These are phyloP conservation scores for Liriodendron chinense DNA, from an alignment of 164 flowering plant genomes.

Conservation along the genomic window DNA sequence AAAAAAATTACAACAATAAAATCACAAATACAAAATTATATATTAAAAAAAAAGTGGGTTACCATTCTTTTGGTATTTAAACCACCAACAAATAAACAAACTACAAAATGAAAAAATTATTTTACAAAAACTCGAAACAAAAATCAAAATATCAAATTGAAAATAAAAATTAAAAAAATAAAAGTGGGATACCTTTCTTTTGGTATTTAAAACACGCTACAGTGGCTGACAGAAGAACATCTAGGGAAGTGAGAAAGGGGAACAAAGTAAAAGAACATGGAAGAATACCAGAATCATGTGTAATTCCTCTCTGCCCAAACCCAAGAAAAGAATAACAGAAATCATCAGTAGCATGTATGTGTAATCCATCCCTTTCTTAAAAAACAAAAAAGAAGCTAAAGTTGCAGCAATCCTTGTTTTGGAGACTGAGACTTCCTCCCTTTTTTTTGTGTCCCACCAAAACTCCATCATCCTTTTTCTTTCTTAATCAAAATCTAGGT, in stretches of 20 bases:
- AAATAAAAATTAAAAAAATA: too few species aligned
- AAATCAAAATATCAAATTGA: too few species aligned
- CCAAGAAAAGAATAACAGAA: slow-evolving; percentile 58
- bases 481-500: slow-evolving; percentile 16
- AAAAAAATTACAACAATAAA: too few species aligned
- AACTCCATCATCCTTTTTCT: slow-evolving; percentile 1
- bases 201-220: slow-evolving; percentile 13
- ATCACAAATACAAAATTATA: neutral
- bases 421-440: slow-evolving; percentile 59
- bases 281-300: slow-evolving; percentile 47
- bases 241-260: slow-evolving; percentile 85
- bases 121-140: too few species aligned
- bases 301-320: slow-evolving; percentile 43
- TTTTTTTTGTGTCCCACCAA: slow-evolving; percentile 10
- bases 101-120: too few species aligned
- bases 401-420: slow-evolving; percentile 63
- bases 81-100: neutral
- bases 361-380: slow-evolving; percentile 16
- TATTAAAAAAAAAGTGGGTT: slow-evolving; percentile 21
- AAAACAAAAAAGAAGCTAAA: slow-evolving; percentile 30
- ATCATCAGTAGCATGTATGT: slow-evolving; percentile 12
- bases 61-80: slow-evolving; percentile 25
- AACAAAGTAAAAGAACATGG: slow-evolving; percentile 50
- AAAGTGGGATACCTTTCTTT: slow-evolving; percentile 20
- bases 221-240: slow-evolving; percentile 48